Evolutionary conservation across 2,329 filamentous ascomycete species (phyloP).

Genomic region (Arthrinium puccinioides): DNA sequence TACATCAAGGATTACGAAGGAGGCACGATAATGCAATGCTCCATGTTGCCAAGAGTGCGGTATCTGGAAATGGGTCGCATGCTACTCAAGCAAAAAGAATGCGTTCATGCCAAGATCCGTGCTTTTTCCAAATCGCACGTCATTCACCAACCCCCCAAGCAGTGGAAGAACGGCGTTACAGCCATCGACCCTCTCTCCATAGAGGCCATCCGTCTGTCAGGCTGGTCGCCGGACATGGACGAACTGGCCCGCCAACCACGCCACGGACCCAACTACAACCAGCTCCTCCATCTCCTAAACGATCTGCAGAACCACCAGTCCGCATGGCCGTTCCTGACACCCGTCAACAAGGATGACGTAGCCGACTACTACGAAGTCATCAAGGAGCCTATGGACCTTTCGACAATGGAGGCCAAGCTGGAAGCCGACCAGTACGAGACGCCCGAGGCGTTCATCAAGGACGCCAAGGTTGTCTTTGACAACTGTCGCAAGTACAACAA

Average conservation of each 20-base stretch:
- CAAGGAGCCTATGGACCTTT: slow-evolving; percentile 93
- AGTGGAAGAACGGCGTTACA: slow-evolving; percentile 71
- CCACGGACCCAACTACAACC: slow-evolving; percentile 93
- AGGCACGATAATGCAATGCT: slow-evolving; percentile 98
- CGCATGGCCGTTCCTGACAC: slow-evolving; percentile 90
- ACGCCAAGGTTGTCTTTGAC: slow-evolving; percentile 83
- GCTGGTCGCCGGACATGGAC: slow-evolving; percentile 98
- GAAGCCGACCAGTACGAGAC: slow-evolving; percentile 87
- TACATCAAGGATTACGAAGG: slow-evolving; percentile 99
- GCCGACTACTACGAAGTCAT: slow-evolving; percentile 99
- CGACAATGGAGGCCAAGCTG: slow-evolving; percentile 91
- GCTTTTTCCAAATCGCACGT: slow-evolving; percentile 85
- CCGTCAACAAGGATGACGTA: slow-evolving; percentile 92
- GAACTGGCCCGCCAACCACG: slow-evolving; percentile 89
- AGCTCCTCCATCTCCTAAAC: slow-evolving; percentile 85
- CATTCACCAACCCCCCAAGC: slow-evolving; percentile 74
- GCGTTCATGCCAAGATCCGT: slow-evolving; percentile 88
- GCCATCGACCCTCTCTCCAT: slow-evolving; percentile 82
- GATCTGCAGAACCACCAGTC: slow-evolving; percentile 90
- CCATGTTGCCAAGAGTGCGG: slow-evolving; percentile 89
- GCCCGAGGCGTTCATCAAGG: slow-evolving; percentile 86
- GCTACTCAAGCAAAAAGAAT: slow-evolving; percentile 95
- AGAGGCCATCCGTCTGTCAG: slow-evolving; percentile 80
- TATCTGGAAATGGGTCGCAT: slow-evolving; percentile 91
- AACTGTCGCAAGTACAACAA: slow-evolving; percentile 97